A percentile compares a stretch with the other conserved stretches of the same genome.
Conservation (phyloP, 768 basidiomycete genomes). For the Rubroboletus pulcherrimus region DNA sequence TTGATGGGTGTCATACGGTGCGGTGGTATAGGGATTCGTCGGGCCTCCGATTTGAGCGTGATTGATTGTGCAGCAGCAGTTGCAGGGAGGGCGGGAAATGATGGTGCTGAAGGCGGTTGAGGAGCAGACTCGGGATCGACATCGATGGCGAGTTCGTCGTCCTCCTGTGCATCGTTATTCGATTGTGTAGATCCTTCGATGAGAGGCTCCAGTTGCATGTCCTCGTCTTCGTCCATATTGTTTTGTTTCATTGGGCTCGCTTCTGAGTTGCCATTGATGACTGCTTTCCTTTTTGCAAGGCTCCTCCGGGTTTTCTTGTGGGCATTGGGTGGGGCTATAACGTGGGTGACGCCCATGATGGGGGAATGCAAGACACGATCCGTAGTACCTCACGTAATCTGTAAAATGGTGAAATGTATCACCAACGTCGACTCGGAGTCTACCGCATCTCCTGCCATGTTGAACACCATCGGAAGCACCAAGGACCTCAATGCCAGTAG, state of each 20-base stretch:
- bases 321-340: slow-evolving; percentile 27
- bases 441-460: slow-evolving; percentile 13
- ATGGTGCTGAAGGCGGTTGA: slow-evolving; percentile 51
- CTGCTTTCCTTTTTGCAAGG: slow-evolving; percentile 37
- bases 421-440: not conserved
- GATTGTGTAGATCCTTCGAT: slow-evolving; percentile 1
- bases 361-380: slow-evolving; percentile 6
- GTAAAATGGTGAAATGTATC: not conserved
- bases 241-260: slow-evolving; percentile 8
- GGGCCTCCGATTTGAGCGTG: slow-evolving; percentile 71
- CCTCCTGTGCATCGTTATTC: slow-evolving; percentile 32
- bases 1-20: slow-evolving; percentile 97
- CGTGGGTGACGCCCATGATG: slow-evolving; percentile 42
- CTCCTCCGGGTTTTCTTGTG: slow-evolving; percentile 46
- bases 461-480: slow-evolving; percentile 12
- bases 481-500: slow-evolving; percentile 31
- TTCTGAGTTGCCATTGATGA: slow-evolving; percentile 7
- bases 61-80: slow-evolving; percentile 46
- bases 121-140: slow-evolving; percentile 42
- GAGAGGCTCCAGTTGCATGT: slow-evolving; percentile 27
- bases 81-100: slow-evolving; percentile 67
- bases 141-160: slow-evolving; percentile 65
- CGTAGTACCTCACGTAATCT: slow-evolving; percentile 19
- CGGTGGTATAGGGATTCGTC: slow-evolving; percentile 88
- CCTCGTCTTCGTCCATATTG: slow-evolving; percentile 26